Base-by-base conservation (phyloP, 108 stramenopile species). In the Cyclotella cryptica region DNA sequence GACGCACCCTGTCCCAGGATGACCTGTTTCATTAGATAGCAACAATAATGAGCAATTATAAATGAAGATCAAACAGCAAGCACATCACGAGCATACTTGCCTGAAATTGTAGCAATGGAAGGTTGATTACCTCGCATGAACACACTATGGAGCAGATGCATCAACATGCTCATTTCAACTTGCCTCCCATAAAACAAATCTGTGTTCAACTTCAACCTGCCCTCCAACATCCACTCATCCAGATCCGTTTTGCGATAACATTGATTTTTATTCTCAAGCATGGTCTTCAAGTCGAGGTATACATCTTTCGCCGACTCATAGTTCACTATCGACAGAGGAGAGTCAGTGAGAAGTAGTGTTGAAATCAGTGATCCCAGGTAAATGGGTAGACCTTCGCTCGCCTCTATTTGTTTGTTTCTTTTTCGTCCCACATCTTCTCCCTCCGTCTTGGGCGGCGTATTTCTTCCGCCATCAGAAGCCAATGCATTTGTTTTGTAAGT, bases 1-100 rank as follows among this genome's bases (percentile, higher is more conserved):
- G n/a, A n/a, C 75, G 54, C 45, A 75, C 75, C 77, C 77, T 21
- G 77, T 65, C 5, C 77, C 77, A 45, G 77, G 61, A 45, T 69
- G 69, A 14, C 74, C 74, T n/a, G 74, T 55, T 15, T 75, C 22
- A 4, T 28, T 21, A 5, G 9, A 1, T 2, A 27, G 6, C 2
- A 58, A 47, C 26, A 49, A 52, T 30, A 29, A 51, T 51, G 6
- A 6, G 49, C 26, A 29, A 69, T 69, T 57, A 19, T 24, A 3
- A 57, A 21, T 21, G 3, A 26, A 7, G 3, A 7, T 42, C 77
- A 52, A 70, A 18, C 10, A 77, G 46, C n/a, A 5, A 58, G 0
- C 41, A 47, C 59, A 78, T 44, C 18, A 71, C n/a, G 45, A 29
- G 46, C 24, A 41, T 68, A 42, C 35, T 40, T 17, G 19, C 77